A percentile compares a stretch with the other conserved stretches of the same genome.
phyloP scores from a whole-genome alignment of 108 stramenopile species.

The Bacterosira constricta region DNA sequence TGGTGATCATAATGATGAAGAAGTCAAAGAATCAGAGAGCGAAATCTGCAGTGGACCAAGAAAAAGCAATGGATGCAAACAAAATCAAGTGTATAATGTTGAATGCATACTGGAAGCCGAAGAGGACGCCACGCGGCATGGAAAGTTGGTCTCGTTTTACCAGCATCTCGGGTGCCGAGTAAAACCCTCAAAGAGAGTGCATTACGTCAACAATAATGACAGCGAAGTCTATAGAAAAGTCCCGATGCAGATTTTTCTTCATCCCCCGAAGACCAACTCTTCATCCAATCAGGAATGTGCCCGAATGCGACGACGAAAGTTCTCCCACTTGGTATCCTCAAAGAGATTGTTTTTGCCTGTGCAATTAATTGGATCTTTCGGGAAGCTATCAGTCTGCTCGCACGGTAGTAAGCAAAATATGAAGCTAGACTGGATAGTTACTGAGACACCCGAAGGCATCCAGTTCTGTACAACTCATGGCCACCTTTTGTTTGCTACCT shows the following conservation, averaged over 20 bases:
- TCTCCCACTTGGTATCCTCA: constrained; percentile 5
- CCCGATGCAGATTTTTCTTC: constrained; percentile 59
- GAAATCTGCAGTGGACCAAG: neutral
- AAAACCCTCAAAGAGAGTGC: constrained; percentile 48
- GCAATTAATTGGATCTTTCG: constrained; percentile 32
- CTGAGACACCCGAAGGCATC: constrained; percentile 39
- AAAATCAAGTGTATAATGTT: constrained; percentile 25
- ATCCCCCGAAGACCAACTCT: neutral
- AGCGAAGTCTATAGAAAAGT: constrained; percentile 66
- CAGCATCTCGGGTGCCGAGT: constrained; percentile 56
- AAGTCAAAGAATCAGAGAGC: neutral
- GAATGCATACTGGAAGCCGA: constrained; percentile 63
- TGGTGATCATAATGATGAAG: constrained; percentile 27
- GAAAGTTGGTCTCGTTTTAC: constrained; percentile 67
- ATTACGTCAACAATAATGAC: constrained; percentile 73
- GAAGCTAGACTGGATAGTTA: constrained; percentile 42
- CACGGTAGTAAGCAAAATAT: neutral
- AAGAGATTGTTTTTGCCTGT: constrained; percentile 39
- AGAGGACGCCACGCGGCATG: constrained; percentile 63
- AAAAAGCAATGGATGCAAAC: neutral
- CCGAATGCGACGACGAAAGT: constrained; percentile 4
- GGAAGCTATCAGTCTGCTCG: constrained; percentile 19
- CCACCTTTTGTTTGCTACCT: constrained; percentile 22
- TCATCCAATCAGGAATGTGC: neutral
- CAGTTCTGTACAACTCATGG: constrained; percentile 49